Conservation (phyloP, 495 filamentous ascomycete genomes). For the Cercophora samala region DNA sequence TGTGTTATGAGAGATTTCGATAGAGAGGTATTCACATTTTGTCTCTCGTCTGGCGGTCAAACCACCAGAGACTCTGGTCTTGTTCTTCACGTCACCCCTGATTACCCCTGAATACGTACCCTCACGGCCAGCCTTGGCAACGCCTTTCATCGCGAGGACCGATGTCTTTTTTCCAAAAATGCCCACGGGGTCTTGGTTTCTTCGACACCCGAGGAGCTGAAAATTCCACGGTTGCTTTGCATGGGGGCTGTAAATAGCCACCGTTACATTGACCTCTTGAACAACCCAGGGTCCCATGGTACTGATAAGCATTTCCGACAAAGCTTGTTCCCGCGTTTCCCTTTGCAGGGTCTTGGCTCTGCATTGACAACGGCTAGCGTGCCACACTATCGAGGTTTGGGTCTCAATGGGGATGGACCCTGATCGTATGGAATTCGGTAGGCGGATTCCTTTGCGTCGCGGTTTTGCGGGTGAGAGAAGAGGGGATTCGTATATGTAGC, state of each 20-base stretch:
- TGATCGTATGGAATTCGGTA: neutral
- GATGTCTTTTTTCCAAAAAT: no score
- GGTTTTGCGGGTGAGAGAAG: neutral
- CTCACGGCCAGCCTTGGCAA: neutral
- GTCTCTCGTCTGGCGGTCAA: no score
- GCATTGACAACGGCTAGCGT: neutral
- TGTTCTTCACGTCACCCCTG: neutral
- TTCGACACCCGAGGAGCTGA: neutral
- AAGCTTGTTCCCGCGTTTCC: neutral
- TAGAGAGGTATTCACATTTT: no score
- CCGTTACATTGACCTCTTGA: neutral
- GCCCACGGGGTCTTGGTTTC: neutral
- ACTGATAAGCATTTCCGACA: neutral
- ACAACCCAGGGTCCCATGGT: neutral
- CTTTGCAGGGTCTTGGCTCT: neutral
- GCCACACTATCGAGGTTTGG: neutral
- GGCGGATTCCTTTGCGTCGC: neutral
- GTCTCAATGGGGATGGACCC: neutral
- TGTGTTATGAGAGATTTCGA: no score
- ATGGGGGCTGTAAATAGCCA: neutral
- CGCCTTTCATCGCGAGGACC: no score
- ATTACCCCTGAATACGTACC: neutral
- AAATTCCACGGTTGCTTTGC: neutral
- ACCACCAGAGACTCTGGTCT: no score
- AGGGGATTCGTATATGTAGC: neutral